These are phyloP conservation scores for Phytophthora meadii DNA, from an alignment of 352 stramenopile genomes.

Conservation along the genomic window DNA sequence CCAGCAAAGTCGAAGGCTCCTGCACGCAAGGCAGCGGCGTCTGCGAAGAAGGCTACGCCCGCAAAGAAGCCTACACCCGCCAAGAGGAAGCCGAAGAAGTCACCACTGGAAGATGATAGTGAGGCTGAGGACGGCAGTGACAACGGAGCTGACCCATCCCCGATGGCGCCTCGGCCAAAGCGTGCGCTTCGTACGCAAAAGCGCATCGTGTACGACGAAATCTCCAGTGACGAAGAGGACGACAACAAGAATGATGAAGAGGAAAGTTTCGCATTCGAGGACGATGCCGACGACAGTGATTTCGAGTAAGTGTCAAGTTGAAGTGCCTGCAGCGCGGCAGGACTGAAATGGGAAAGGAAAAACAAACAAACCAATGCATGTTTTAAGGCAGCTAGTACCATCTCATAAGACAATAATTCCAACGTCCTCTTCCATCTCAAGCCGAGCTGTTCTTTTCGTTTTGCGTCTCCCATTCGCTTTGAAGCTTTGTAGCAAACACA, in stretches of 20 bases:
- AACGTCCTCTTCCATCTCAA: slow-evolving; percentile 15
- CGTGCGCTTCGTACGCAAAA: slow-evolving; percentile 49
- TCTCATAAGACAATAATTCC: slow-evolving; percentile 19
- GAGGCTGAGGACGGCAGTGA: slow-evolving; percentile 35
- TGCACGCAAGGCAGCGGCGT: slow-evolving; percentile 10
- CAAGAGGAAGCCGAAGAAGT: slow-evolving; percentile 34
- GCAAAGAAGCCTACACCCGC: slow-evolving; percentile 27
- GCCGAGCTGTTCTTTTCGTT: slow-evolving; percentile 5
- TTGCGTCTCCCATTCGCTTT: slow-evolving; percentile 7
- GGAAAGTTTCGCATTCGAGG: slow-evolving; percentile 61
- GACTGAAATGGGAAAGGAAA: slow-evolving; percentile 12
- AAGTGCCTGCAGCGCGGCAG: slow-evolving; percentile 19
- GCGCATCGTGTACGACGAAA: slow-evolving; percentile 59
- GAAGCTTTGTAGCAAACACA: slow-evolving; percentile 42
- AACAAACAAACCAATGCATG: slow-evolving; percentile 12
- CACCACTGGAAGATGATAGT: slow-evolving; percentile 37
- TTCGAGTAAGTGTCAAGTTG: slow-evolving; percentile 44
- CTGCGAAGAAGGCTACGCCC: slow-evolving; percentile 22
- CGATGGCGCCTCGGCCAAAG: slow-evolving; percentile 36
- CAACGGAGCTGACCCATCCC: slow-evolving; percentile 25
- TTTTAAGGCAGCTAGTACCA: slow-evolving; percentile 6
- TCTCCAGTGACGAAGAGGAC: slow-evolving; percentile 66
- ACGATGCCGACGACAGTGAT: slow-evolving; percentile 67
- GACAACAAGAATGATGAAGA: slow-evolving; percentile 42
- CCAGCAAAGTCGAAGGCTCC: slow-evolving; percentile 43